phyloP scores from a whole-genome alignment of 768 basidiomycete species.

The Trametes maxima region DNA sequence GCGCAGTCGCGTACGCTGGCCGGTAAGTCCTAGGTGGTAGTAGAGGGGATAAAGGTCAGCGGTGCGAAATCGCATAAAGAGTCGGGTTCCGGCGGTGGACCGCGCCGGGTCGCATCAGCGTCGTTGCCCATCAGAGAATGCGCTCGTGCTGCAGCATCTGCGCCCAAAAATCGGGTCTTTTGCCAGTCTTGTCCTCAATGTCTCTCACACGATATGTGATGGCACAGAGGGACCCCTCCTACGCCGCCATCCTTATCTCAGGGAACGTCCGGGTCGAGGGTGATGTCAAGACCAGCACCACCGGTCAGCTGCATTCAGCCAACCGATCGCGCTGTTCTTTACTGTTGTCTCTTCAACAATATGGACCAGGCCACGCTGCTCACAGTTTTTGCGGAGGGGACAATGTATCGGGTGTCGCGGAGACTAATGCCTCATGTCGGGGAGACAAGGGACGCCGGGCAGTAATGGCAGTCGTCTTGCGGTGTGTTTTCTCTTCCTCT shows the following conservation, averaged over 20 bases:
- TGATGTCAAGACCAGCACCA: constrained; percentile 7
- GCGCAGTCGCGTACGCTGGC: too few relatives aligned
- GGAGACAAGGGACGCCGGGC: too few relatives aligned
- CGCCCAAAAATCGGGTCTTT: too few relatives aligned
- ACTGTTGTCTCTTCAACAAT: not conserved
- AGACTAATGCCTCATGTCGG: not conserved
- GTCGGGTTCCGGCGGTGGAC: too few relatives aligned
- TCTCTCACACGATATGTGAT: too few relatives aligned
- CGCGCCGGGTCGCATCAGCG: too few relatives aligned
- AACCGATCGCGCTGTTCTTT: constrained; percentile 12
- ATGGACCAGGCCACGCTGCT: not conserved
- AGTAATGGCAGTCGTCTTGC: not conserved
- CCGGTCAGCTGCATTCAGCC: constrained; percentile 6
- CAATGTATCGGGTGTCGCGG: not conserved
- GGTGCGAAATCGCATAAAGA: too few relatives aligned
- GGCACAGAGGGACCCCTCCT: not conserved
- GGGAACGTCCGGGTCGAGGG: not conserved
- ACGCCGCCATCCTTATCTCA: not conserved
- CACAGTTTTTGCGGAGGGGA: not conserved
- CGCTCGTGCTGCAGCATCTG: too few relatives aligned
- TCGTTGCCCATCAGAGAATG: too few relatives aligned
- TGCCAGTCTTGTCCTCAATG: too few relatives aligned
- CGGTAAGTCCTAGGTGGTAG: too few relatives aligned
- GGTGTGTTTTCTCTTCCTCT: not conserved
- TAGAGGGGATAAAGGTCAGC: too few relatives aligned